Conservation (phyloP, 176 grass and related monocot genomes). For the Elymus sibiricus region DNA sequence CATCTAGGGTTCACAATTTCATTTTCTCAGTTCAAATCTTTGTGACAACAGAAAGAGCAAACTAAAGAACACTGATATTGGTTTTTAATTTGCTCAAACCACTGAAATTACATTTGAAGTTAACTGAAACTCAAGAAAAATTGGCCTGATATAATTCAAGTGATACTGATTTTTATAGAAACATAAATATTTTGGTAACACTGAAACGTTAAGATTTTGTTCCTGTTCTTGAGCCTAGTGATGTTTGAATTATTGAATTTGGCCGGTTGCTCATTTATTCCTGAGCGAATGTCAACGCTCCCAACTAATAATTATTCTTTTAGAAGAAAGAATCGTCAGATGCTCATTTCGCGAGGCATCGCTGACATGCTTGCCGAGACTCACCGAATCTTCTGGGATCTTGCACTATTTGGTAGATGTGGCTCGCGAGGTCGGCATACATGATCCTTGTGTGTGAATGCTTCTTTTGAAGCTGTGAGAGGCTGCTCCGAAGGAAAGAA, state of each 20-base stretch:
- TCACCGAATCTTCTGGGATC: background rate
- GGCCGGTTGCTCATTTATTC: background rate
- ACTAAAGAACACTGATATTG: background rate
- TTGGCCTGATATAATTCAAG: background rate
- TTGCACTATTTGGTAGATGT: slow-evolving; percentile 13
- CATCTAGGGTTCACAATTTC: background rate
- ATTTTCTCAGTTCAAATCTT: background rate
- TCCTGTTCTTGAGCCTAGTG: background rate
- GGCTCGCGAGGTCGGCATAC: background rate
- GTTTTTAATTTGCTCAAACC: background rate
- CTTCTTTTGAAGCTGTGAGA: background rate
- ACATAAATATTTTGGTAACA: background rate
- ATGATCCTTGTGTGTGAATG: background rate
- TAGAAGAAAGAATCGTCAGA: background rate
- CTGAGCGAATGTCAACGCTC: background rate
- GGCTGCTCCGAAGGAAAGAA: background rate
- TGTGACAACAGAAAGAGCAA: background rate
- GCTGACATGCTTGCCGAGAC: background rate
- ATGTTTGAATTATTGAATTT: background rate
- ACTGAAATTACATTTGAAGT: background rate
- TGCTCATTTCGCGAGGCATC: background rate
- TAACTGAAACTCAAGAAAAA: background rate
- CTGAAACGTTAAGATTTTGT: background rate
- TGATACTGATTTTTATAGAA: background rate
- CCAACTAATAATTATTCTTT: background rate